Evolutionary conservation across 2,329 filamentous ascomycete genomes (phyloP).

Genomic region (Endoconidiophora polonica): DNA sequence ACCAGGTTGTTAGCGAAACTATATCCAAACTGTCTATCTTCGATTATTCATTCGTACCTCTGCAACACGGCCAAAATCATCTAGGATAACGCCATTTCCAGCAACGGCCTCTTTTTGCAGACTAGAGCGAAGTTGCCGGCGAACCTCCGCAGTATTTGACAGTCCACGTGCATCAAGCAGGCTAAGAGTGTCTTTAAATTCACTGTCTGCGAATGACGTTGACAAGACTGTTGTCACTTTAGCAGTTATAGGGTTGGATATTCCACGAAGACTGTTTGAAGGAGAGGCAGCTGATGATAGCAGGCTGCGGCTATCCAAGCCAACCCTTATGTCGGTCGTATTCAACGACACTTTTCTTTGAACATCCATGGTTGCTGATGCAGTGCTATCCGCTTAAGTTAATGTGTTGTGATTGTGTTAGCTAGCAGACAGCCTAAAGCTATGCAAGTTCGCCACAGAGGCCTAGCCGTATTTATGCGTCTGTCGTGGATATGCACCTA

Average conservation of each 20-base stretch:
- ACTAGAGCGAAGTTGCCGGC: constrained; percentile 64
- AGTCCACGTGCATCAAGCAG: constrained; percentile 58
- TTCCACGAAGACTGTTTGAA: constrained; percentile 18
- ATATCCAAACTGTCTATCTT: background rate
- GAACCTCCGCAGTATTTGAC: constrained; percentile 58
- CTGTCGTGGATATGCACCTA: background rate
- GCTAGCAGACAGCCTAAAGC: no score
- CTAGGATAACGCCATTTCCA: constrained; percentile 76
- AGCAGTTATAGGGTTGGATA: constrained; percentile 47
- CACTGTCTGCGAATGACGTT: constrained; percentile 78
- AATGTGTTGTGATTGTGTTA: no score
- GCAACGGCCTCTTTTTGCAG: constrained; percentile 85
- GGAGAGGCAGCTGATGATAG: constrained; percentile 18
- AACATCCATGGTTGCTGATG: constrained; percentile 4
- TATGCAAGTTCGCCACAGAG: no score
- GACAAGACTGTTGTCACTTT: constrained; percentile 77
- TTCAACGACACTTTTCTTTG: constrained; percentile 2
- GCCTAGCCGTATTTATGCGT: background rate
- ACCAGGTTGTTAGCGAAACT: background rate
- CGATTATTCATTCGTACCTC: constrained; percentile 40
- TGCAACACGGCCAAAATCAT: constrained; percentile 76
- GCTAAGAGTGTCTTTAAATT: constrained; percentile 70
- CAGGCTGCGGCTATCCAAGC: constrained; percentile 1
- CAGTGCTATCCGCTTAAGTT: no score
- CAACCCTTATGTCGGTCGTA: background rate